Evolutionary conservation across 257 asterid species (phyloP).

Genomic region (Solanum medicagineum): DNA sequence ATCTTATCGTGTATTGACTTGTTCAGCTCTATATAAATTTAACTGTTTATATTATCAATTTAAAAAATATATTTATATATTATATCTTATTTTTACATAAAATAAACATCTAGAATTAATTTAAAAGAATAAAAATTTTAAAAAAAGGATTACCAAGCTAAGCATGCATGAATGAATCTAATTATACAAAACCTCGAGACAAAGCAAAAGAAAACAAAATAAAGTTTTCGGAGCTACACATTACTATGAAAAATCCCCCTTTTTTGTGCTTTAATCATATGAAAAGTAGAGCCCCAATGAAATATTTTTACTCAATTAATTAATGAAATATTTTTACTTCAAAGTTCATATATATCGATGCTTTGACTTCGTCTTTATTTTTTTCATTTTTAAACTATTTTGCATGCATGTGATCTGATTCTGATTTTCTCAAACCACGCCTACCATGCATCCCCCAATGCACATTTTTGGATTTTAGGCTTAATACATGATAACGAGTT

Average conservation of each 20-base stretch:
- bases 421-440: background rate
- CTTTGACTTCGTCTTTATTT: background rate
- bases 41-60: accelerated
- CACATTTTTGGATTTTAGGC: background rate
- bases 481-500: background rate
- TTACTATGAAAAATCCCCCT: background rate
- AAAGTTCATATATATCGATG: background rate
- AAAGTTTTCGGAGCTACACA: background rate
- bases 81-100: too few relatives aligned
- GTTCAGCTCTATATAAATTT: background rate
- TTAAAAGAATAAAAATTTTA: background rate
- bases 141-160: background rate
- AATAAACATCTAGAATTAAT: too few relatives aligned
- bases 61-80: too few relatives aligned
- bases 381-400: background rate
- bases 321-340: background rate
- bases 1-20: background rate
- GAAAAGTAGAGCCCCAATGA: background rate
- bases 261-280: background rate
- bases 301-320: background rate
- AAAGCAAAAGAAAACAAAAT: background rate
- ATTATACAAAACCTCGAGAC: background rate
- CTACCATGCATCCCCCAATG: background rate
- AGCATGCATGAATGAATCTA: background rate
- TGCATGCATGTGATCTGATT: background rate